Conservation (phyloP, 805 yeast genomes). For the Kazachstania bromeliacearum region DNA sequence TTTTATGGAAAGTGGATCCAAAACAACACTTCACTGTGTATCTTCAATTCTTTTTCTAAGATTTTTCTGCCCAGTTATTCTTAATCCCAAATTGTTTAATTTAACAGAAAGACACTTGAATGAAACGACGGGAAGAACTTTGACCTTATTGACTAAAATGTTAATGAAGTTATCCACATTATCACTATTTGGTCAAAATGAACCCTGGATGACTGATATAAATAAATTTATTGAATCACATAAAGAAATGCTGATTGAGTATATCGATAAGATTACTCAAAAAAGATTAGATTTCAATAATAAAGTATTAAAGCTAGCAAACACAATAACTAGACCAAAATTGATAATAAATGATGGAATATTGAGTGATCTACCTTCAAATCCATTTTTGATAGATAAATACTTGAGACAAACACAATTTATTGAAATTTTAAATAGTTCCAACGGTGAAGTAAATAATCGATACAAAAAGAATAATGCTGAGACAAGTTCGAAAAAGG, state of each 20-base stretch:
- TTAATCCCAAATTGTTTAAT: conserved; percentile 80
- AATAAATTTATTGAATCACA: conserved; percentile 57
- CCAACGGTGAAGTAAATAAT: conserved; percentile 8
- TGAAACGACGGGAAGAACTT: conserved; percentile 62
- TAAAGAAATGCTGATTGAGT: conserved; percentile 50
- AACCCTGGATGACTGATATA: conserved; percentile 65
- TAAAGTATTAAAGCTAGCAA: conserved; percentile 46
- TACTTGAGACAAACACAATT: conserved; percentile 52
- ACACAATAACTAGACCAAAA: conserved; percentile 48
- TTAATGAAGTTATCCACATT: conserved; percentile 73
- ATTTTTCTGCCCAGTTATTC: conserved; percentile 81
- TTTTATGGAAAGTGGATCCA: conserved; percentile 39
- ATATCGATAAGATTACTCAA: conserved; percentile 63
- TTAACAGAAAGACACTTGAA: conserved; percentile 62
- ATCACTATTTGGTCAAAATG: conserved; percentile 68
- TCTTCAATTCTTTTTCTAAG: conserved; percentile 79
- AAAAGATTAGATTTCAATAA: conserved; percentile 57
- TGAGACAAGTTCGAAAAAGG: background rate
- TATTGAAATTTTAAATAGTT: conserved; percentile 26
- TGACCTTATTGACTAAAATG: conserved; percentile 73
- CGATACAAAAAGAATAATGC: conserved; percentile 12
- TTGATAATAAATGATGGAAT: conserved; percentile 39
- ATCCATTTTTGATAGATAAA: conserved; percentile 61
- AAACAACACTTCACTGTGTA: conserved; percentile 56
- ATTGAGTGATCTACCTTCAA: conserved; percentile 53